Evolutionary conservation across 352 stramenopile genomes (phyloP), one percentile per base, ranked within the genome.

Genomic region (Pythium dissimile): DNA sequence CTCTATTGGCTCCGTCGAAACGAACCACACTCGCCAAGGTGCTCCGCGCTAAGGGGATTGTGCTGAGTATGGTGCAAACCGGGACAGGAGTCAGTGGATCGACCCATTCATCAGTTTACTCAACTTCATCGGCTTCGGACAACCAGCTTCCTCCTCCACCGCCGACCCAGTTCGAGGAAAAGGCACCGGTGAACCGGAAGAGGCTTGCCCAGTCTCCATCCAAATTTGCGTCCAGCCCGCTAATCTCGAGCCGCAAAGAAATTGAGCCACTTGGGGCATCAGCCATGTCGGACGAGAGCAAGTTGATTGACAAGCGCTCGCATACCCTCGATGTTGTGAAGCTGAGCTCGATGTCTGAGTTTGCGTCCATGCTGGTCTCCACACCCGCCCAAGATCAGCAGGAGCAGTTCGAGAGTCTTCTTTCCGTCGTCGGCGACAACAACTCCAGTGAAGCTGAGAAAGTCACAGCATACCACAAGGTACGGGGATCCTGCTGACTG

Each of bases 1-100:
- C 71, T 7, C 43, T 88, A 13, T 64, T 92, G 3, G 66, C 82
- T 15, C 82, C 82, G 7, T 74, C 72, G 0, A 89, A 88, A 59
- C 72, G 82, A 3, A 67, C 67, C 23, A 59, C 73, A 5, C 32
- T 92, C 16, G 58, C 70, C 8, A 81, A 82, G 21, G 46, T 89
- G 28, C 59, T 92, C 2, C 83, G 83, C 46, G 64, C 70, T 1
- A 75, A 80, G 31, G 81, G 76, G 13, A 83, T 92, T 41, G 64
- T 86, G 28, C 30, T 67, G 28, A 67, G 51, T 20, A 34, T 66
- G 5, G 21, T 47, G 5, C 56, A 54, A 54, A 34, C 35, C 9
- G 6, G 37, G n/a, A 16, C 26, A 13, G n/a, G 26, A 18, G 20
- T 11, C 4, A 44, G 5, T 13, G 13, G 4, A 8, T 32, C 32